These are phyloP conservation scores for Populus deltoides DNA, from an alignment of 345 rosid genomes.

Conservation along the genomic window DNA sequence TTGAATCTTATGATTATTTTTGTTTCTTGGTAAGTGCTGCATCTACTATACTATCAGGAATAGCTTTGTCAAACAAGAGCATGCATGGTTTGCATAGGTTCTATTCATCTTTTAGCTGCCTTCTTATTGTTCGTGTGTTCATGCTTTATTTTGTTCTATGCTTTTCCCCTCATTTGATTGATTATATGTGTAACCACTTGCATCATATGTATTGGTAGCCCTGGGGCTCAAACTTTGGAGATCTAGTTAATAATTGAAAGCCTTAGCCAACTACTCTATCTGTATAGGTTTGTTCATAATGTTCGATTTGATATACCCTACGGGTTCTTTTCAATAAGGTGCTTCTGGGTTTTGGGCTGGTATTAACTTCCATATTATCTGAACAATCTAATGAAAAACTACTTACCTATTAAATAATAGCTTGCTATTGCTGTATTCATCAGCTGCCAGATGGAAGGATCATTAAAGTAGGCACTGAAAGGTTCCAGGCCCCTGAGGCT, in stretches of 20 bases:
- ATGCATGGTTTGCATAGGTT: background rate
- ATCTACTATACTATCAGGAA: background rate
- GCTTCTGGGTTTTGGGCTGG: background rate
- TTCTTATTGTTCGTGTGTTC: background rate
- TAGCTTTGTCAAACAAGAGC: background rate
- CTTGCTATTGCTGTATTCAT: constrained; percentile 14
- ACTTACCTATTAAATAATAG: background rate
- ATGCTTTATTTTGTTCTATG: background rate
- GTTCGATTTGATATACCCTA: background rate
- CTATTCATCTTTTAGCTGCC: background rate
- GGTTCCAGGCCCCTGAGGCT: constrained; percentile 99
- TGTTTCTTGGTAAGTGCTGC: background rate
- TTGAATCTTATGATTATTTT: constrained; percentile 14
- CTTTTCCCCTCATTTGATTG: background rate
- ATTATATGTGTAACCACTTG: background rate
- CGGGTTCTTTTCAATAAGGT: background rate
- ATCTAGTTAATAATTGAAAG: background rate
- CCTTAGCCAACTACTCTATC: background rate
- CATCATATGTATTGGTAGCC: background rate
- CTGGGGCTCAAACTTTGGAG: background rate
- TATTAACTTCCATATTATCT: background rate
- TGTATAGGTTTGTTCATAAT: background rate
- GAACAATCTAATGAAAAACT: background rate
- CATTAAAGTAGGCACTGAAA: constrained; percentile 97
- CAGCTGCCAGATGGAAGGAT: constrained; percentile 98